phyloP scores from a whole-genome alignment of 1,284 basidiomycete genomes.

The Coriolopsis trogii region DNA sequence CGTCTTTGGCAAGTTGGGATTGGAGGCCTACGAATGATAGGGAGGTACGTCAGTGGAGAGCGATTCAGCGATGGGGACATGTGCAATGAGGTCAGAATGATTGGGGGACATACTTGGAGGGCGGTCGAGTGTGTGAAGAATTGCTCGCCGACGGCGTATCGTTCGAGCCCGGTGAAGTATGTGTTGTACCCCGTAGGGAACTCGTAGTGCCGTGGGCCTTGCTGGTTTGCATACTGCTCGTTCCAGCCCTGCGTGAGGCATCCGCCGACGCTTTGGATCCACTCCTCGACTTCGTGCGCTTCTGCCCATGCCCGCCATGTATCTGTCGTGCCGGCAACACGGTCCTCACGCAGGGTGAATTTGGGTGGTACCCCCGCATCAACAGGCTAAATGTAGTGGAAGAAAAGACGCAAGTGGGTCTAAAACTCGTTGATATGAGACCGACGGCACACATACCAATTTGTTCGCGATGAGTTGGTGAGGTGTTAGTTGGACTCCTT shows the following conservation, averaged over 20 bases:
- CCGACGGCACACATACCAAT: slow-evolving; percentile 42
- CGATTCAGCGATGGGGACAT: not conserved
- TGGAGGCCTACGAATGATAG: slow-evolving; percentile 49
- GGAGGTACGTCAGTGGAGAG: not conserved
- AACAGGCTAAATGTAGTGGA: slow-evolving; percentile 52
- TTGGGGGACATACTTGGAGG: slow-evolving; percentile 58
- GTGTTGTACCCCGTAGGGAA: slow-evolving; percentile 95
- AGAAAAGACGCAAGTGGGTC: not conserved
- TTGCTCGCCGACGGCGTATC: slow-evolving; percentile 87
- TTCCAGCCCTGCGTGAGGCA: slow-evolving; percentile 89
- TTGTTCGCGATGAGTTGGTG: slow-evolving; percentile 90
- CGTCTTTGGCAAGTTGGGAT: slow-evolving; percentile 72
- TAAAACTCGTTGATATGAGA: too few species aligned
- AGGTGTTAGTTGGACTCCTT: slow-evolving; percentile 67
- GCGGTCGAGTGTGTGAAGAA: slow-evolving; percentile 81
- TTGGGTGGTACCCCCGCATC: slow-evolving; percentile 61
- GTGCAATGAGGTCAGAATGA: not conserved
- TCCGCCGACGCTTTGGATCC: slow-evolving; percentile 88
- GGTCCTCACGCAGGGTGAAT: slow-evolving; percentile 75
- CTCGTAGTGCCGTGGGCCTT: slow-evolving; percentile 78
- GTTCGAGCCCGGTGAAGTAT: slow-evolving; percentile 77
- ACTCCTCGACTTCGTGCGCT: slow-evolving; percentile 86
- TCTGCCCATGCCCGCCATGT: slow-evolving; percentile 88
- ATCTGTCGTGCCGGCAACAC: slow-evolving; percentile 72
- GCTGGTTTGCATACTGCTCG: slow-evolving; percentile 71